Evolutionary conservation across 345 rosid species (phyloP).

Genomic region (Eucalyptus leucophloia): DNA sequence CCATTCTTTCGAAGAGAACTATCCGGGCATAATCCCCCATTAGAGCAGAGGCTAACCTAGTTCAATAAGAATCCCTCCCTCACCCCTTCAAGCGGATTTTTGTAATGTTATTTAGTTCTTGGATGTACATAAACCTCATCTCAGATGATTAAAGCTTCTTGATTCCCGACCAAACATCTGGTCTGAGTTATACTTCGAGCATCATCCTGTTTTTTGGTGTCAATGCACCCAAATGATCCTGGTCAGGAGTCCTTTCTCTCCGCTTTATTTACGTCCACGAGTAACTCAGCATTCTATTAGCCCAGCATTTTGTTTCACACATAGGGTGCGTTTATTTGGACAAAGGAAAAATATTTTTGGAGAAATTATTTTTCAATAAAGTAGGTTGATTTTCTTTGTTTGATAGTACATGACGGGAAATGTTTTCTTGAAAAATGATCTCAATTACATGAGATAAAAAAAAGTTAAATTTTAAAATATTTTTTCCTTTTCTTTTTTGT

Average conservation of each 20-base stretch:
- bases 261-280: background rate
- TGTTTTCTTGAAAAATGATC: too few species aligned
- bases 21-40: background rate
- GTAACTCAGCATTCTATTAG: background rate
- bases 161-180: background rate
- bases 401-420: accelerated
- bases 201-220: background rate
- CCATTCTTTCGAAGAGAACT: background rate
- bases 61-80: background rate
- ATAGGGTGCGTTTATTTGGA: too few species aligned
- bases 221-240: background rate
- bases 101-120: background rate
- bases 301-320: background rate
- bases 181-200: background rate
- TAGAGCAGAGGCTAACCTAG: slow-evolving; percentile 9
- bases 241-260: background rate
- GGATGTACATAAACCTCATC: background rate
- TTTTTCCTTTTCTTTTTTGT: too few species aligned
- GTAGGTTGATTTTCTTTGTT: too few species aligned
- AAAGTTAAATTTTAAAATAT: too few species aligned
- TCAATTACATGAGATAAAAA: too few species aligned
- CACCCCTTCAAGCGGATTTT: background rate
- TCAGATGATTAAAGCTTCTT: background rate
- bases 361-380: too few species aligned
- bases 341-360: too few species aligned